Evolutionary conservation across 257 asterid genomes (phyloP).

Genomic region (Solanum dulcamara): DNA sequence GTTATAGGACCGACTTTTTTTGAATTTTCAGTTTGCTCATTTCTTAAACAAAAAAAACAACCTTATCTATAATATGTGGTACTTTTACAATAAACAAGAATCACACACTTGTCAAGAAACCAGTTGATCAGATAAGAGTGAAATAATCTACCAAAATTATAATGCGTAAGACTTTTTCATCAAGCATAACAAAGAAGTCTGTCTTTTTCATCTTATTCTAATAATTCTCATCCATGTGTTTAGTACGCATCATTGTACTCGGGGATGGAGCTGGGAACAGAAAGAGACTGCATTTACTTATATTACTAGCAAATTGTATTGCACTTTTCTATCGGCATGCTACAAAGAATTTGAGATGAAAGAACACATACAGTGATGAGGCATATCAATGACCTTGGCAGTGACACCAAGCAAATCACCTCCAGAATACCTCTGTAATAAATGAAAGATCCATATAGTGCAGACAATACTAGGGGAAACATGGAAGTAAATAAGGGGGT

Average conservation of each 20-base stretch:
- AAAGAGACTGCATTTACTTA: background rate
- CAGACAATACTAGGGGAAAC: background rate
- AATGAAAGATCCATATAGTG: conserved; percentile 11
- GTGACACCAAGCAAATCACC: conserved; percentile 82
- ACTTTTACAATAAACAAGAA: background rate
- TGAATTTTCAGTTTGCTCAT: background rate
- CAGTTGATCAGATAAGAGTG: background rate
- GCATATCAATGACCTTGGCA: conserved; percentile 80
- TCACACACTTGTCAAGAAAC: background rate
- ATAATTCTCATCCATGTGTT: background rate
- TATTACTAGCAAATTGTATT: background rate
- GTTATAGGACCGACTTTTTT: background rate
- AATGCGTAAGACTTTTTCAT: background rate
- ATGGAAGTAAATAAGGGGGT: background rate
- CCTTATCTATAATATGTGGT: background rate
- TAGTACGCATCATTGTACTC: background rate
- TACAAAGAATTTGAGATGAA: background rate
- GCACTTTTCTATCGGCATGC: background rate
- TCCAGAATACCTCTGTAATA: conserved; percentile 68
- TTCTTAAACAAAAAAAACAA: background rate
- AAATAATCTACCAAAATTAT: background rate
- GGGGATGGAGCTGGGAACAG: background rate
- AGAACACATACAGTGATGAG: conserved; percentile 45
- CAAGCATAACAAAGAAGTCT: background rate
- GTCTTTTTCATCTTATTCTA: background rate